Conservation (phyloP, 2,329 filamentous ascomycete species). For the Colletotrichum gigasporum region DNA sequence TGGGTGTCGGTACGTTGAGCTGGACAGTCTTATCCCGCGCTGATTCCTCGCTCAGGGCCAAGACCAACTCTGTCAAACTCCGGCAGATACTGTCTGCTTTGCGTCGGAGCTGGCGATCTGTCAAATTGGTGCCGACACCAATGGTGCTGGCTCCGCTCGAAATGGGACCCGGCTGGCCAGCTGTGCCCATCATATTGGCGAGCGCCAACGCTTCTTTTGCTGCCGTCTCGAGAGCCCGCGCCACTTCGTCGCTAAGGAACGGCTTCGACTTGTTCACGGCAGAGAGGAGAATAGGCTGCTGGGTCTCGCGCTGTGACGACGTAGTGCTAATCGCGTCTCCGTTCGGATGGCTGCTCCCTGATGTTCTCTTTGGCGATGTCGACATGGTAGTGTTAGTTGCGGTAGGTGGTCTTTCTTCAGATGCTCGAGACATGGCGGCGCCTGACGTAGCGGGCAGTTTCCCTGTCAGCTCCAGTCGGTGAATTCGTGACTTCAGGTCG, state of each 20-base stretch:
- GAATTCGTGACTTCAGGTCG: constrained; percentile 92
- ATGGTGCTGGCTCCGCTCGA: constrained; percentile 73
- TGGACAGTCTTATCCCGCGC: constrained; percentile 44
- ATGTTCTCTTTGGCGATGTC: constrained; percentile 82
- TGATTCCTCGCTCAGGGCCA: constrained; percentile 77
- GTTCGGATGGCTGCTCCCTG: constrained; percentile 56
- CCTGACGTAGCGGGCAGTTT: constrained; percentile 86
- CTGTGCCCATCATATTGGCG: constrained; percentile 79
- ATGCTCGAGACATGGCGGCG: constrained; percentile 77
- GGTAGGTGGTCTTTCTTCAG: constrained; percentile 85
- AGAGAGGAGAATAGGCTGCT: constrained; percentile 78
- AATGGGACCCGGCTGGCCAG: constrained; percentile 74
- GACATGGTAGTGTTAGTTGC: constrained; percentile 94
- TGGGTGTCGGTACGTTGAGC: constrained; percentile 35
- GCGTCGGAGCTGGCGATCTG: constrained; percentile 86
- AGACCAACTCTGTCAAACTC: constrained; percentile 89
- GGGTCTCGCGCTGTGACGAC: constrained; percentile 64
- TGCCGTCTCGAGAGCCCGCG: constrained; percentile 80
- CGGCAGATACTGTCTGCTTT: constrained; percentile 95
- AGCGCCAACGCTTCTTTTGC: constrained; percentile 84
- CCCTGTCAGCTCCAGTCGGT: constrained; percentile 87
- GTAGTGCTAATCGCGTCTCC: constrained; percentile 53
- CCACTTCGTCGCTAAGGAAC: constrained; percentile 76
- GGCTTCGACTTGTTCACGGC: constrained; percentile 82
- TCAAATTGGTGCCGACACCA: constrained; percentile 62